A percentile compares a stretch with the other conserved stretches of the same genome.
These are phyloP conservation scores for Saturnispora hagleri DNA, from an alignment of 805 yeast species.

Conservation along the genomic window DNA sequence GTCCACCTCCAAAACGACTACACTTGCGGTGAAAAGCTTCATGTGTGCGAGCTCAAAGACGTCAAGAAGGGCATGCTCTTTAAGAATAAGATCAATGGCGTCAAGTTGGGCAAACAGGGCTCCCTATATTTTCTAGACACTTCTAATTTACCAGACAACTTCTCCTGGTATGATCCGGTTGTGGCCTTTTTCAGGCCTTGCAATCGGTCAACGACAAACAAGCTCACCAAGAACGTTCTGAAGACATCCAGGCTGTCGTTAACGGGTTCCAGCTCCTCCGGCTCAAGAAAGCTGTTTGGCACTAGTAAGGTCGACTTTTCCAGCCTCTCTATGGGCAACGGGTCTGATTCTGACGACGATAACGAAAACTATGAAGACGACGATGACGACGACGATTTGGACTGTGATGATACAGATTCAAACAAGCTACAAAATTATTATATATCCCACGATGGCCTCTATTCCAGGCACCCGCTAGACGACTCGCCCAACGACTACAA, in stretches of 20 bases:
- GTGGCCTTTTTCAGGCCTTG: constrained; percentile 25
- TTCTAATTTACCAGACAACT: constrained; percentile 9
- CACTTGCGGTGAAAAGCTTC: constrained; percentile 13
- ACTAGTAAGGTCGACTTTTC: constrained; percentile 10
- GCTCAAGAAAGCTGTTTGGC: constrained; percentile 9
- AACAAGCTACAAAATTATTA: constrained; percentile 22
- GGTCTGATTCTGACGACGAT: constrained; percentile 5
- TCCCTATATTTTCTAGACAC: constrained; percentile 23
- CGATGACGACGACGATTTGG: constrained; percentile 12
- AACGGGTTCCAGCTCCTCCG: neutral
- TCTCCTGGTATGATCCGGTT: constrained; percentile 22
- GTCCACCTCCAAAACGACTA: constrained; percentile 9
- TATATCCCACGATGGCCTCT: constrained; percentile 48
- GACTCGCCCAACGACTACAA: constrained; percentile 54
- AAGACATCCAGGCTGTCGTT: constrained; percentile 10
- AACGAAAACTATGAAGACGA: constrained; percentile 11
- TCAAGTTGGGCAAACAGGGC: constrained; percentile 24
- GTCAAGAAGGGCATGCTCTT: constrained; percentile 14
- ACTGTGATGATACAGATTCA: constrained; percentile 12
- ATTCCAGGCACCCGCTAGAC: constrained; percentile 41
- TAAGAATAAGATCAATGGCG: constrained; percentile 23
- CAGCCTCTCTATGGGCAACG: neutral
- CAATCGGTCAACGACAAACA: constrained; percentile 22
- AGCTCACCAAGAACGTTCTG: constrained; percentile 21
- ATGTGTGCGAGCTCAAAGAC: constrained; percentile 20